phyloP scores from a whole-genome alignment of 345 rosid genomes.

The Moringa oleifera region DNA sequence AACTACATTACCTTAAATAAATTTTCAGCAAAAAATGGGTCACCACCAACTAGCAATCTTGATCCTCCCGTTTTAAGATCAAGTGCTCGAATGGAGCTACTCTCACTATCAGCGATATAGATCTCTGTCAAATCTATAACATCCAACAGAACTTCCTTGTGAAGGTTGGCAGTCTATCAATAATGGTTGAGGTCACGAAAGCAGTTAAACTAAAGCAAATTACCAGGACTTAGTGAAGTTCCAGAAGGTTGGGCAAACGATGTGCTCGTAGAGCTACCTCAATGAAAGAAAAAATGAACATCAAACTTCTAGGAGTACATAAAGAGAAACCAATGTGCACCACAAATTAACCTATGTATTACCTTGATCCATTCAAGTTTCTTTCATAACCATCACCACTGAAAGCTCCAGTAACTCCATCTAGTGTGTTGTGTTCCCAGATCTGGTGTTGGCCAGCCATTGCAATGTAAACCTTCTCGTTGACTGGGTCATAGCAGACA shows the following conservation, averaged over 20 bases:
- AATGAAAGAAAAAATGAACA: slow-evolving; percentile 13
- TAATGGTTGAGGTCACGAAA: background rate
- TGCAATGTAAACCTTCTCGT: slow-evolving; percentile 78
- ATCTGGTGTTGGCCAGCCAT: slow-evolving; percentile 99
- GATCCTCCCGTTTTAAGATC: slow-evolving; percentile 86
- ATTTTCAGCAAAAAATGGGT: slow-evolving; percentile 72
- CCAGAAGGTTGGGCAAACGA: slow-evolving; percentile 97
- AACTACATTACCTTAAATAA: slow-evolving; percentile 61
- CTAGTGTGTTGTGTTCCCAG: slow-evolving; percentile 67
- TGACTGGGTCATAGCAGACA: slow-evolving; percentile 63
- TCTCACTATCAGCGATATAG: slow-evolving; percentile 91
- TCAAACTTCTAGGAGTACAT: background rate
- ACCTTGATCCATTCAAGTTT: slow-evolving; percentile 91
- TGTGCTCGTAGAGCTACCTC: slow-evolving; percentile 64
- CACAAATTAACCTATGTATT: background rate
- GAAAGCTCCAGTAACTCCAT: slow-evolving; percentile 66
- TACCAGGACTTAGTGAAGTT: slow-evolving; percentile 71
- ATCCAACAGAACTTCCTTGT: slow-evolving; percentile 3
- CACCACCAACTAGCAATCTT: slow-evolving; percentile 84
- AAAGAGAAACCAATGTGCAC: background rate
- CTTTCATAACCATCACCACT: slow-evolving; percentile 95
- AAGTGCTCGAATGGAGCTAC: slow-evolving; percentile 88
- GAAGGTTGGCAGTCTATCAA: background rate
- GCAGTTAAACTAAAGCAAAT: slow-evolving; percentile 10
- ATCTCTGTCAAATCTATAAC: slow-evolving; percentile 54